Percentiles rank a stretch among this genome's conserved stretches.
Evolutionary conservation across 257 asterid species (phyloP).

Genomic region (Solanum bulbocastanum): DNA sequence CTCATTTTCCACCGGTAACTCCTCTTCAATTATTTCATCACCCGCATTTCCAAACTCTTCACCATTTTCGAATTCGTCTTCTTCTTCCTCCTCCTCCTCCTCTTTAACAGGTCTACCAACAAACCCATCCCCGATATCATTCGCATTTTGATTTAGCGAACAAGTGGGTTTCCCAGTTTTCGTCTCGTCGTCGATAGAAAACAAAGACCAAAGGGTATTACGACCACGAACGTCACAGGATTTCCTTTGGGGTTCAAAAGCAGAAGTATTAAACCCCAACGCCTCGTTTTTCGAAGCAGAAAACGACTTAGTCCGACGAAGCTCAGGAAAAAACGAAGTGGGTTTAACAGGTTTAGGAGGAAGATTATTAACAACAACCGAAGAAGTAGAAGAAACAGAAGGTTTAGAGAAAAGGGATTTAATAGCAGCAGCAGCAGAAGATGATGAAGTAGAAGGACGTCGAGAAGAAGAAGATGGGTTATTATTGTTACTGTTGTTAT

Average conservation of each 20-base stretch:
- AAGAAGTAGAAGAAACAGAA: slow-evolving; percentile 8
- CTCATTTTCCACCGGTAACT: slow-evolving; percentile 19
- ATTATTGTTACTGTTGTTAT: slow-evolving; percentile 29
- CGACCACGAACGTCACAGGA: slow-evolving; percentile 64
- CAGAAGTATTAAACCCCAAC: slow-evolving; percentile 16
- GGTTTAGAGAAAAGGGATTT: slow-evolving; percentile 41
- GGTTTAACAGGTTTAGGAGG: slow-evolving; percentile 28
- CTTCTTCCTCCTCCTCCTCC: slow-evolving; percentile 21
- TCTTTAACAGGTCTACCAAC: slow-evolving; percentile 38
- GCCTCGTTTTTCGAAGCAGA: slow-evolving; percentile 66
- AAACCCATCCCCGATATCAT: neutral
- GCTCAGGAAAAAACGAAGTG: slow-evolving; percentile 33
- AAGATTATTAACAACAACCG: slow-evolving; percentile 17
- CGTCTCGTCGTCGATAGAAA: slow-evolving; percentile 27
- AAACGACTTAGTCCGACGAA: slow-evolving; percentile 52
- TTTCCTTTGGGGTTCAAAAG: slow-evolving; percentile 56
- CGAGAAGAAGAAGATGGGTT: slow-evolving; percentile 36
- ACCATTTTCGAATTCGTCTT: slow-evolving; percentile 14
- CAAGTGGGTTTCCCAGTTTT: slow-evolving; percentile 8
- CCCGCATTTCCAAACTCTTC: slow-evolving; percentile 28
- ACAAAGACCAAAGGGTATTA: slow-evolving; percentile 43
- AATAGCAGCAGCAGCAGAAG: slow-evolving; percentile 47
- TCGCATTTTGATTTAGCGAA: neutral
- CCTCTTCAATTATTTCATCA: slow-evolving; percentile 48
- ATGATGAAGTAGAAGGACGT: slow-evolving; percentile 54